These are phyloP conservation scores for Lunularia cruciata DNA, from an alignment of 225 moss, liverwort and hornwort genomes.

Conservation along the genomic window DNA sequence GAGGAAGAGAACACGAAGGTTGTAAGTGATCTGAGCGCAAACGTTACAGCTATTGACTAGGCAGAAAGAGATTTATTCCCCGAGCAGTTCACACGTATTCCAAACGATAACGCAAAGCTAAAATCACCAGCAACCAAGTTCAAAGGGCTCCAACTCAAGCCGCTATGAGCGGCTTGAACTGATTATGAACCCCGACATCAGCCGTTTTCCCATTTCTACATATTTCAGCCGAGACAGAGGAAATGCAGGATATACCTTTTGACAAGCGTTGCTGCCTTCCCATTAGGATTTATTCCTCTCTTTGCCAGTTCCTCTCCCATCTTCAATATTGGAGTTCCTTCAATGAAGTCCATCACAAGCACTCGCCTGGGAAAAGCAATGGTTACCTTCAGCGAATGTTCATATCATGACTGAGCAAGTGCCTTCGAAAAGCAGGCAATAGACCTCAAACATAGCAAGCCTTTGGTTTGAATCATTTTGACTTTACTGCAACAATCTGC, in stretches of 20 bases:
- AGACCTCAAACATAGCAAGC: background rate
- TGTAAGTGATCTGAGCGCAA: no score
- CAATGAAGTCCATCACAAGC: conserved; percentile 89
- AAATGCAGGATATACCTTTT: conserved; percentile 47
- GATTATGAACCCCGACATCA: background rate
- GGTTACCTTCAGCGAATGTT: no score
- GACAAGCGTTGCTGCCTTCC: conserved; percentile 61
- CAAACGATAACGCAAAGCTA: no score
- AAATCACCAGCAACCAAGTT: background rate
- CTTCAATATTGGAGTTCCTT: conserved; percentile 79
- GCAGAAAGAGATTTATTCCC: no score
- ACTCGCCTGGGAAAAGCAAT: conserved; percentile 52
- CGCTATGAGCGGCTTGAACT: background rate
- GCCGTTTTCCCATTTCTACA: background rate
- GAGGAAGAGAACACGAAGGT: no score
- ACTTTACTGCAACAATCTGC: background rate
- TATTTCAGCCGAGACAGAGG: background rate
- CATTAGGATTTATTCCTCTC: conserved; percentile 83
- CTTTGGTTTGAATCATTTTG: background rate
- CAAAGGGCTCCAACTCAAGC: no score
- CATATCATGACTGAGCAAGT: background rate
- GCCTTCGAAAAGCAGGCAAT: background rate
- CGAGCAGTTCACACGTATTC: no score
- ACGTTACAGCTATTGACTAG: no score
- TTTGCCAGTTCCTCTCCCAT: conserved; percentile 70